These are phyloP conservation scores for Ophiorrhiza pumila DNA, from an alignment of 257 asterid genomes.

Conservation along the genomic window DNA sequence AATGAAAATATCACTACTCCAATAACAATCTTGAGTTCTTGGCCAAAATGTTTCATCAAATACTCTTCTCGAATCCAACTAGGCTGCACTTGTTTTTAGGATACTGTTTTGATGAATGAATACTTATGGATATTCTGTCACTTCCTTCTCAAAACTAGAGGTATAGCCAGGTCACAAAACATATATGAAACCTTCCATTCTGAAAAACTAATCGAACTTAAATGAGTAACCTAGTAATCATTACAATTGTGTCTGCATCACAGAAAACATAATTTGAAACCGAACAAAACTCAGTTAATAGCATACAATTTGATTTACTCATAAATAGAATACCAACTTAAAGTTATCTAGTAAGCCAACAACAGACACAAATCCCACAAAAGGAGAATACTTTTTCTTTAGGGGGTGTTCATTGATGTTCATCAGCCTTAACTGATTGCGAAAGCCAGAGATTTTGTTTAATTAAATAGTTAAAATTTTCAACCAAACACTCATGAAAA, in stretches of 20 bases:
- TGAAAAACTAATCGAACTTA: background rate
- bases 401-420: background rate
- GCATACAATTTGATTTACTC: background rate
- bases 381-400: background rate
- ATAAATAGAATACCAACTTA: background rate
- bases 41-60: background rate
- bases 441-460: too few relatives aligned
- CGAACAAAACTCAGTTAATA: background rate
- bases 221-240: background rate
- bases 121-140: background rate
- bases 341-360: background rate
- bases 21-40: background rate
- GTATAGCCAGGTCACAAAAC: background rate
- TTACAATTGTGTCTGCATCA: background rate
- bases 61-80: background rate
- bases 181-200: background rate
- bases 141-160: background rate
- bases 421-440: too few relatives aligned
- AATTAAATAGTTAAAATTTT: too few relatives aligned
- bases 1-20: background rate
- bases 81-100: background rate
- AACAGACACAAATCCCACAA: too few relatives aligned
- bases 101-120: background rate
- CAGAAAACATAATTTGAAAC: background rate
- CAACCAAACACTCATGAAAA: background rate